Conservation (phyloP, 2,329 filamentous ascomycete species). For the Aureobasidium lini region DNA sequence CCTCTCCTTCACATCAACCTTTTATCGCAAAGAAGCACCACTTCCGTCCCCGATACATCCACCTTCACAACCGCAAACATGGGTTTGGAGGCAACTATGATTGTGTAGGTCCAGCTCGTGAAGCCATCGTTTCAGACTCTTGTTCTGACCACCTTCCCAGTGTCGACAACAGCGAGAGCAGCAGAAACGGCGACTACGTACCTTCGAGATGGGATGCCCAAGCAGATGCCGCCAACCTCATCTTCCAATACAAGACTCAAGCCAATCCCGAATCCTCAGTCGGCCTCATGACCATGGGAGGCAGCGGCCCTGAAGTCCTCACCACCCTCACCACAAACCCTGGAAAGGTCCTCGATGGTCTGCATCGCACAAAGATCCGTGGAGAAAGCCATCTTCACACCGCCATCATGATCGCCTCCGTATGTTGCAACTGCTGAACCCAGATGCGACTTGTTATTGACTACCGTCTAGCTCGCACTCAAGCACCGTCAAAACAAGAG, state of each 20-base stretch:
- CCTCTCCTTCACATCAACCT: neutral
- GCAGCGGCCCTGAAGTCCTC: constrained; percentile 92
- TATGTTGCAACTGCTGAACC: constrained; percentile 43
- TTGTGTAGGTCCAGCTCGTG: constrained; percentile 50
- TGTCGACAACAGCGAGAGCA: constrained; percentile 98
- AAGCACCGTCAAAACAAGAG: constrained; percentile 98
- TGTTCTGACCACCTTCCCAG: constrained; percentile 30
- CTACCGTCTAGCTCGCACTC: constrained; percentile 64
- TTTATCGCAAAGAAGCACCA: neutral
- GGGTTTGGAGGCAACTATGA: constrained; percentile 98
- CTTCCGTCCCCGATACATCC: neutral
- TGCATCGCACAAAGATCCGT: constrained; percentile 90
- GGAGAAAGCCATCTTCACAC: constrained; percentile 84
- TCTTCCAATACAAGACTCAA: constrained; percentile 92
- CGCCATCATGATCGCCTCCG: constrained; percentile 88
- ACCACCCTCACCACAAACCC: constrained; percentile 94
- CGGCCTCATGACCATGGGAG: constrained; percentile 97
- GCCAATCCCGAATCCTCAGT: constrained; percentile 95
- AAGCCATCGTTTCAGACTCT: constrained; percentile 14
- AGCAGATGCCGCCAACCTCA: constrained; percentile 80
- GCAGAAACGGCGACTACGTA: constrained; percentile 87
- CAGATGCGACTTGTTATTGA: neutral
- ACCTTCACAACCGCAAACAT: constrained; percentile 54
- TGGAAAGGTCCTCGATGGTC: constrained; percentile 85
- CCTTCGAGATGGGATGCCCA: constrained; percentile 95